A percentile compares a stretch with the other conserved stretches of the same genome.
These are phyloP conservation scores for Apiotrichum akiyoshidainum DNA, from an alignment of 1,284 basidiomycete genomes.

Conservation along the genomic window DNA sequence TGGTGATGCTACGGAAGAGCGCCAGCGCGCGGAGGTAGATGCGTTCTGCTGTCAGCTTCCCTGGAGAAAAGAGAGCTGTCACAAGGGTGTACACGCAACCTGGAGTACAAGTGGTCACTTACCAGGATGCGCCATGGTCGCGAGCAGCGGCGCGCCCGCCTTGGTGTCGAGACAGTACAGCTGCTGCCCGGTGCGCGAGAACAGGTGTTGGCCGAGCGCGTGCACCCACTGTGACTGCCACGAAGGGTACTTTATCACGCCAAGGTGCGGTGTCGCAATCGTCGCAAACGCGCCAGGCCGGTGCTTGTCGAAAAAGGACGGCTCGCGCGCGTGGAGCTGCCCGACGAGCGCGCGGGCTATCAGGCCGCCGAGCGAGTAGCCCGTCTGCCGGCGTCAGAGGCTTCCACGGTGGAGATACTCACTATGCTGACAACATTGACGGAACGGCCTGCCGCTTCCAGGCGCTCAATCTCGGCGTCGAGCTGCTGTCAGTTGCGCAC, in stretches of 20 bases:
- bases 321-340: constrained; percentile 37
- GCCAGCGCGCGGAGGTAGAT: constrained; percentile 73
- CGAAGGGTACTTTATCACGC: constrained; percentile 36
- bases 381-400: constrained; percentile 28
- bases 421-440: constrained; percentile 43
- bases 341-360: constrained; percentile 47
- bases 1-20: constrained; percentile 66
- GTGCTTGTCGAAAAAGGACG: constrained; percentile 41
- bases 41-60: constrained; percentile 54
- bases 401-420: constrained; percentile 3
- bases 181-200: constrained; percentile 79
- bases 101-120: too few species aligned
- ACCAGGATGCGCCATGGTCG: constrained; percentile 82
- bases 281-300: constrained; percentile 45
- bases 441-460: constrained; percentile 33
- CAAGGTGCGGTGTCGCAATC: constrained; percentile 47
- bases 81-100: too few species aligned
- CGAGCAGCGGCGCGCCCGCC: constrained; percentile 63
- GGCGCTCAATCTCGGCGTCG: constrained; percentile 36
- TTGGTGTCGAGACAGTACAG: constrained; percentile 73
- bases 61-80: too few species aligned
- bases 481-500: constrained; percentile 21
- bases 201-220: constrained; percentile 66
- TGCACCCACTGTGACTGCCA: constrained; percentile 42
- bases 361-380: constrained; percentile 49